phyloP scores from a whole-genome alignment of 352 stramenopile genomes.

The Phytophthora europaea region DNA sequence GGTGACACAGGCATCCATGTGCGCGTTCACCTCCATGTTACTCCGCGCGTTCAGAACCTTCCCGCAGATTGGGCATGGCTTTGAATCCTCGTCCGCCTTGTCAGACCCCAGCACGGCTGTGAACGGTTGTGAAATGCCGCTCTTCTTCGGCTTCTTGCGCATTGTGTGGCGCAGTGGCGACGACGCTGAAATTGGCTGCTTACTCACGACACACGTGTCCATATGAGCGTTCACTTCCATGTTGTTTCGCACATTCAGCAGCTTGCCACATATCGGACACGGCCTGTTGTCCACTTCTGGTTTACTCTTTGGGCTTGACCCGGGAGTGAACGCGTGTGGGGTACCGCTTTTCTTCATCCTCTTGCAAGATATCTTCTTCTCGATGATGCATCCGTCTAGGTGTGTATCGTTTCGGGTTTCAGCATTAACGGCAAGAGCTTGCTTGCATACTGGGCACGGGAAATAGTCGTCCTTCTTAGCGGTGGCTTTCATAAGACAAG shows the following conservation, averaged over 20 bases:
- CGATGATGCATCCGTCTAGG: not conserved
- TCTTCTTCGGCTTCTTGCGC: constrained; percentile 26
- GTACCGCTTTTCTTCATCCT: constrained; percentile 15
- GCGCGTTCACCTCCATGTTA: constrained; percentile 65
- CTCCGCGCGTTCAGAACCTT: constrained; percentile 64
- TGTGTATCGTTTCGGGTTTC: not conserved
- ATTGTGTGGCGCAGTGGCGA: constrained; percentile 15
- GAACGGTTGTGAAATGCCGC: constrained; percentile 15
- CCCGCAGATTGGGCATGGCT: constrained; percentile 67
- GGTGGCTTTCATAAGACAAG: not conserved
- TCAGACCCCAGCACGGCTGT: constrained; percentile 2
- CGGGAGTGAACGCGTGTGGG: constrained; percentile 6
- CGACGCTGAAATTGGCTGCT: constrained; percentile 18
- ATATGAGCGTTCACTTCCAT: constrained; percentile 77
- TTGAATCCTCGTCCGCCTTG: constrained; percentile 13
- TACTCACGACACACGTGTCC: constrained; percentile 55
- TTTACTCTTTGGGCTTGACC: constrained; percentile 4
- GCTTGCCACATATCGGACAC: constrained; percentile 62
- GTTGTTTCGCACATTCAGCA: constrained; percentile 59
- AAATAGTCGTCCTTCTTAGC: constrained; percentile 11
- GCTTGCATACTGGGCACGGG: constrained; percentile 42
- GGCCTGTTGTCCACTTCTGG: constrained; percentile 37
- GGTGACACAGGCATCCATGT: constrained; percentile 65
- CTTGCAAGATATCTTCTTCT: constrained; percentile 2
- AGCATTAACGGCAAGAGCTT: constrained; percentile 14